These are phyloP conservation scores for Larix sibirica DNA, from an alignment of 83 land plant genomes.

Conservation along the genomic window DNA sequence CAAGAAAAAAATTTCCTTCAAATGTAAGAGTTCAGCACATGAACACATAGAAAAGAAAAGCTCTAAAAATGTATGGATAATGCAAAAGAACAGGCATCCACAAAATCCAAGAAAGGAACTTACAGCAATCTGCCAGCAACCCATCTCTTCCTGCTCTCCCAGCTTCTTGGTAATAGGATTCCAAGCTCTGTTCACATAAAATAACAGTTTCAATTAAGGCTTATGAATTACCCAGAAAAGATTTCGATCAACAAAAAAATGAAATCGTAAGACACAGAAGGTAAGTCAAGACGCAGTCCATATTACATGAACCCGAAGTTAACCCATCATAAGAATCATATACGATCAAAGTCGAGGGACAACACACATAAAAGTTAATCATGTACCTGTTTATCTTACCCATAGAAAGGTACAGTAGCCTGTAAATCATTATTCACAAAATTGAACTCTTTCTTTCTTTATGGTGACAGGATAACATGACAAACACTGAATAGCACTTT, in stretches of 20 bases:
- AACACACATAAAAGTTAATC: not conserved
- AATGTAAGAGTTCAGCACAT: not conserved
- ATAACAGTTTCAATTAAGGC: not conserved
- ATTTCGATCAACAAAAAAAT: not conserved
- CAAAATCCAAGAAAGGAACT: slow-evolving; percentile 7
- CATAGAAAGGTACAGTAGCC: not conserved
- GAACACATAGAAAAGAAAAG: not conserved
- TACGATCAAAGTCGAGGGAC: not conserved
- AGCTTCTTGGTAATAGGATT: slow-evolving; percentile 89
- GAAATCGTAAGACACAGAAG: not conserved
- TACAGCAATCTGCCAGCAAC: slow-evolving; percentile 65
- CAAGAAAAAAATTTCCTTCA: not conserved
- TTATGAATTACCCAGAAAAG: not conserved
- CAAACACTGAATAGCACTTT: not conserved
- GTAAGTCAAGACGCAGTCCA: not conserved
- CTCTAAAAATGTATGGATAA: not conserved
- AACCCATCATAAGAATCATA: not conserved
- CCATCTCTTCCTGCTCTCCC: slow-evolving; percentile 93
- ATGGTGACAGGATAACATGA: not conserved
- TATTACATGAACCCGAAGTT: not conserved
- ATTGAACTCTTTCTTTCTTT: not conserved
- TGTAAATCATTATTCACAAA: not conserved
- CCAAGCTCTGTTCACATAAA: slow-evolving; percentile 55
- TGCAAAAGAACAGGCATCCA: not conserved
- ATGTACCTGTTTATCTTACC: not conserved